Evolutionary conservation across 495 filamentous ascomycete species (phyloP).

Genomic region (Aspergillus campestris): DNA sequence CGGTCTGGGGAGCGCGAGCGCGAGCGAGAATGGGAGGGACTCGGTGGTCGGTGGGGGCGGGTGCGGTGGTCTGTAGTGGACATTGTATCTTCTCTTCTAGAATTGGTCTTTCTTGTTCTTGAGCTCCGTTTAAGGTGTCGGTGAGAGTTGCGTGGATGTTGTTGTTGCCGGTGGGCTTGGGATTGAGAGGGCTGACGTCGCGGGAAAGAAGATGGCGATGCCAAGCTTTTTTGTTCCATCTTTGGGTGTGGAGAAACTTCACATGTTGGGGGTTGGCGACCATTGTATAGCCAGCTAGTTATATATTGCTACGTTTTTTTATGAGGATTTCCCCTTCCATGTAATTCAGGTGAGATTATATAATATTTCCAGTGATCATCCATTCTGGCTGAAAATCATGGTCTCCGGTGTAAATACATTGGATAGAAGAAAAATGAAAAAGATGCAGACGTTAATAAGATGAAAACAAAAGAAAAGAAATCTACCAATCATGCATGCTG

Average conservation of each 20-base stretch:
- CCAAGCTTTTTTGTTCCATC: slow-evolving; percentile 2
- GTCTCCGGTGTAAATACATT: slow-evolving; percentile 1
- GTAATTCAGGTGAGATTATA: neutral
- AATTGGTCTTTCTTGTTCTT: neutral
- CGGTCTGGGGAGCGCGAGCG: slow-evolving; percentile 18
- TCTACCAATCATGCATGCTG: slow-evolving; percentile 8
- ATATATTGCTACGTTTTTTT: no score
- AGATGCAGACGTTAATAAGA: neutral
- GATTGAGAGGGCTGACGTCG: slow-evolving; percentile 1
- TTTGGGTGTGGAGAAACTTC: neutral
- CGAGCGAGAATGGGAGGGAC: slow-evolving; percentile 6
- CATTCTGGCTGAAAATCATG: no score
- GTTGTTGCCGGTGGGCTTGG: neutral
- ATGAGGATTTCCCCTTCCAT: neutral
- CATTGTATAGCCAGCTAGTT: no score
- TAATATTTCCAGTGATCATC: neutral
- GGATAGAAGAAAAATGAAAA: neutral
- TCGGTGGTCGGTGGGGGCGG: neutral
- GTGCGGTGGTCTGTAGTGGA: slow-evolving; percentile 3
- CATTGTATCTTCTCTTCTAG: neutral
- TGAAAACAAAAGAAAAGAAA: slow-evolving; percentile 2
- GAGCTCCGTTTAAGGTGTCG: no score
- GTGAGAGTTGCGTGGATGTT: no score
- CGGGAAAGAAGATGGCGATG: neutral
- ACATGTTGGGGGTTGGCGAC: neutral